Evolutionary conservation across 345 rosid species (phyloP).

Genomic region (Pistacia integerrima): DNA sequence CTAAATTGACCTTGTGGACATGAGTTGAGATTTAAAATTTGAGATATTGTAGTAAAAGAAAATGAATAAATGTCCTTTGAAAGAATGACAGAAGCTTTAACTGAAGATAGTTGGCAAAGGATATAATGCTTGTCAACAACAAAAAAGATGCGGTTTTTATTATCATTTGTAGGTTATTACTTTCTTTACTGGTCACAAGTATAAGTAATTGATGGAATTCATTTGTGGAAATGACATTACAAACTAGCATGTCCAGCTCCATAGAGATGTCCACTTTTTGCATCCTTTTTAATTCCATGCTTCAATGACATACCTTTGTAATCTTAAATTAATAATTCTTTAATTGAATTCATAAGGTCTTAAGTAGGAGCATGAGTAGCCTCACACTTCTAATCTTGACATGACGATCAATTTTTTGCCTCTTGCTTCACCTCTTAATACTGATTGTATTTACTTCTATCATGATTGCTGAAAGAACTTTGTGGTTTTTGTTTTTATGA

Average conservation of each 20-base stretch:
- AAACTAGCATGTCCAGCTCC: too few relatives aligned
- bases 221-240: background rate
- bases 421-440: background rate
- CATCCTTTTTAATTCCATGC: background rate
- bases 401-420: background rate
- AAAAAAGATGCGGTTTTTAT: too few relatives aligned
- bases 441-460: background rate
- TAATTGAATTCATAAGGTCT: background rate
- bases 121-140: too few relatives aligned
- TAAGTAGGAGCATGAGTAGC: background rate
- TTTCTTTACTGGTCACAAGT: too few relatives aligned
- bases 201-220: background rate
- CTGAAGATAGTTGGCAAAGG: too few relatives aligned
- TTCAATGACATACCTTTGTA: background rate
- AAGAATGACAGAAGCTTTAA: too few relatives aligned
- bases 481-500: background rate
- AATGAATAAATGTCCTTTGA: too few relatives aligned
- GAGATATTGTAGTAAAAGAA: too few relatives aligned
- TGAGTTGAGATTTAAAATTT: too few relatives aligned
- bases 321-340: slow-evolving; percentile 3
- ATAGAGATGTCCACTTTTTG: background rate
- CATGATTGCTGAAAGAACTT: background rate
- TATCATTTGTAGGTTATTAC: too few relatives aligned
- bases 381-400: background rate
- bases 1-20: too few relatives aligned